Evolutionary conservation across 345 rosid species (phyloP), one percentile per base, ranked within the genome.

Genomic region (Rhodomyrtus tomentosa): DNA sequence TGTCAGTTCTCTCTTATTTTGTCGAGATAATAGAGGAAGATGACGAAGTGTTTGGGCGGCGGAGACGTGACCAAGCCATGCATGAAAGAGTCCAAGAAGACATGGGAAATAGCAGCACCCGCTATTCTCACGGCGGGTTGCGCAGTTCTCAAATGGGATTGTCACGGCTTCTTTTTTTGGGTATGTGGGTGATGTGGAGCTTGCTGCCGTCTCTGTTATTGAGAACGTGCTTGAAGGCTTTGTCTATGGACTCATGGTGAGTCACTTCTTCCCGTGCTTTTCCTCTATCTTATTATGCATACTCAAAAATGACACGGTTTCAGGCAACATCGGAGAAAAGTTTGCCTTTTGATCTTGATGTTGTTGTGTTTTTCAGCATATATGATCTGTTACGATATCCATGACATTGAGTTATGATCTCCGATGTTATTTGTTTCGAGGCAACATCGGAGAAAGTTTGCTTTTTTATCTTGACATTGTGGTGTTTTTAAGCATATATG

Each of bases 71-170:
- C 21, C 29, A 76, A 79, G 82, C 50, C 45, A 22, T 84, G 72
- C 74, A 51, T 62, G 88, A 82, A 76, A 29, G 94, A 92, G 84
- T 90, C 90, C 6, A 92, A 92, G 87, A 90, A 84, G 87, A 84
- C 90, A 87, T 91, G 94, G 93, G 85, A 86, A 52, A 90, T 92
- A 29, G 93, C 92, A 15, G 90, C 84, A 2, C 94, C 93, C 38
- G 90, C 89, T 18, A 86, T 90, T 49, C 53, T 89, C 24, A 89
- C 92, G 3, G 82, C 90, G 50, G 50, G 91, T 88, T 45, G 80
- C 92, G 21, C 91, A 92, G 80, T 91, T 89, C 85, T 89, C 90
- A 0, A 86, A 90, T 68, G 84, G 84, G 38, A 84, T 88, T n/a
- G 88, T 90, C 21, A 91, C 92, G 1, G 83, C 87, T 25, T 88